Percentiles rank a stretch among this genome's conserved stretches.
Evolutionary conservation across 78 protist genomes (phyloP).

Genomic region (Speleostelium caveatum): DNA sequence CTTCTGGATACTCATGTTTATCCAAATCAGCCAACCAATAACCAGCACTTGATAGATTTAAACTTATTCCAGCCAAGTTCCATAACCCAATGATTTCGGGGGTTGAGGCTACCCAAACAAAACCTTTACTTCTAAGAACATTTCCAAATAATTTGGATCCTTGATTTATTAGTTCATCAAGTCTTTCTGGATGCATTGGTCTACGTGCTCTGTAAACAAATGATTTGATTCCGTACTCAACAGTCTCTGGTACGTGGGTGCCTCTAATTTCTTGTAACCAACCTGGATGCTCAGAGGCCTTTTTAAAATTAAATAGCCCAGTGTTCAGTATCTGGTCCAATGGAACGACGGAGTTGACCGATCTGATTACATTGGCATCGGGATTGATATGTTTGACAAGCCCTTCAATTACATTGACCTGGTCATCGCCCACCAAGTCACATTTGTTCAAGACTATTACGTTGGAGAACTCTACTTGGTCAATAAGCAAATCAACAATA

Average conservation of each 20-base stretch:
- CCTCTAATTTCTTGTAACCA: constrained; percentile 88
- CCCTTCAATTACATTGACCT: constrained; percentile 3
- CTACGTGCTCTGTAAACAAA: constrained; percentile 85
- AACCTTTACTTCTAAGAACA: constrained; percentile 71
- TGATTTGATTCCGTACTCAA: constrained; percentile 89
- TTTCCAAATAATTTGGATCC: constrained; percentile 3
- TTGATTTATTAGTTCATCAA: constrained; percentile 8
- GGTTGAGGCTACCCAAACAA: constrained; percentile 73
- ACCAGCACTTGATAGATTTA: constrained; percentile 10
- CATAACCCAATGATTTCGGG: constrained; percentile 59
- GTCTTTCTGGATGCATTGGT: constrained; percentile 92
- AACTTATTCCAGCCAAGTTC: constrained; percentile 25
- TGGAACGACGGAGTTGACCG: constrained; percentile 49
- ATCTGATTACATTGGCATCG: constrained; percentile 72
- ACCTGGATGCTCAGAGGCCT: constrained; percentile 77
- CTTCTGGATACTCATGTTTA: constrained; percentile 52
- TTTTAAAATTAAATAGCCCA: constrained; percentile 64
- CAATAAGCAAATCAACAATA: constrained; percentile 86
- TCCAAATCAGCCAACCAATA: constrained; percentile 78
- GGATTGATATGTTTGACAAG: constrained; percentile 58
- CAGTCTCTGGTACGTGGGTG: constrained; percentile 84
- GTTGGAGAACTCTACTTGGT: constrained; percentile 95
- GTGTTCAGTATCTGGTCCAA: constrained; percentile 81
- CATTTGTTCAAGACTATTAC: constrained; percentile 92
- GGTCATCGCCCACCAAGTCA: constrained; percentile 24